Evolutionary conservation across 139 green algal species (phyloP), one percentile per base, ranked within the genome.

Genomic region (Chlorella sp.): DNA sequence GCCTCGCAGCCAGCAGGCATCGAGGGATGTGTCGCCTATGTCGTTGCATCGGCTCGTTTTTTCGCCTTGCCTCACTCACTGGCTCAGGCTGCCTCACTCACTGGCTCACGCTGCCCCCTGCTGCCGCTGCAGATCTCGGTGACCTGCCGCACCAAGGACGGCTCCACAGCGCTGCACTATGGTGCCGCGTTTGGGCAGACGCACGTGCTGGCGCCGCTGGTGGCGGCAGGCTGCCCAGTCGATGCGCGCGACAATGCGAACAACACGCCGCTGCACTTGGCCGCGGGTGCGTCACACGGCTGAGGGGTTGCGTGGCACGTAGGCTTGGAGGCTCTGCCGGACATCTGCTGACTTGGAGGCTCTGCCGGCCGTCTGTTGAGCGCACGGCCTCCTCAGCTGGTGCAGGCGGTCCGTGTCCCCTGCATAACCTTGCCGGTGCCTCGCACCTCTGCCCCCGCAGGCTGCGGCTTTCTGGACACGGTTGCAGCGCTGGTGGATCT

Each of bases 191-290:
- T 94, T 87, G 91, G 91, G 34, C 90, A 94, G 80, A 80, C 91
- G 17, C 72, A 87, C 32, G 87, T 90, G 34, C 43, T 94, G 43
- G 80, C 89, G 73, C 38, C 85, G 11, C 81, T 94, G 65, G 85
- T 94, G 34, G 58, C 75, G 24, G 90, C 88, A 32, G 91, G 91
- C 30, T 92, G 86, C 85, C 40, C 43, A 3, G 78, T 93, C 28
- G 87, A 94, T 73, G 73, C 40, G 32, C 44, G 85, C 19, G 91
- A 94, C 77, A 89, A 92, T 54, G 90, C 91, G 5, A 46, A 85
- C 69, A 94, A 94, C 85, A 93, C 91, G 6, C 89, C 91, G 20
- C 81, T 94, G 40, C 91, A 94, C 80, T 86, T 94, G n/a, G 91
- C 91, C 9, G 87, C 90, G 26, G 87, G 87, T 91, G 34, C 14